Base-by-base conservation (phyloP, 331 rosid genomes). In the Quercus tomentella region DNA sequence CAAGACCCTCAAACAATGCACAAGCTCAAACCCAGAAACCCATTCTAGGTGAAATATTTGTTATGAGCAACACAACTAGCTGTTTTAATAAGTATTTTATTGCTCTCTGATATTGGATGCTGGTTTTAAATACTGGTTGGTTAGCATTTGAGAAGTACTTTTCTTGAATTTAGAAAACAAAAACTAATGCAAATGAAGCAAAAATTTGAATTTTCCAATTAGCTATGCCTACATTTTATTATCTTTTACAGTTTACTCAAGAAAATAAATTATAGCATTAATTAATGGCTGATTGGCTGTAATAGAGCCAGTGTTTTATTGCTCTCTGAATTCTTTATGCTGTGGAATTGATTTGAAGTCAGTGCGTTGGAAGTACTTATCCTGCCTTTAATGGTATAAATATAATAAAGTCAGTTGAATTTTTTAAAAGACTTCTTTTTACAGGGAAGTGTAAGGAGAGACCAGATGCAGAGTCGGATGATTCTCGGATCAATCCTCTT, bases 361-460 rank as follows among this genome's bases (percentile, higher is more conserved):
- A 3, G 26, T 67, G 22, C n/a, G 35, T 35, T 35, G 52, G 26
- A 67, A 67, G 25, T 33, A 9, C 16, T n/a, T 67, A 33, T 33
- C 72, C 9, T 67, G 52, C 18, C 35, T 67, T 35, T 35, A 15
- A 67, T 33, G 43, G 35, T 33, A 67, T 33, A 41, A 41, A 41
- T 41, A 41, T 41, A 41, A 67, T 33, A 20, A 15, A 33, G 22
- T 67, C 52, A 15, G 52, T 33, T 67, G 51, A 67, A 33, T 31
- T 25, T 60, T 60, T 5, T 5, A 23, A 51, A 22, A 35, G 43
- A 22, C 67, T 79, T 52, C 65, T 56, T 73, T 79, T 83, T 23
- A 25, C 86, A 94, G 97, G 97, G 86, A 94, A 94, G 81, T 90
- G 98, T 77, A 91, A 96, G 73, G 94, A 81, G 76, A 89, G 97